Evolutionary conservation across 2,329 filamentous ascomycete species (phyloP).

Genomic region (Achaetomium macrosporum): DNA sequence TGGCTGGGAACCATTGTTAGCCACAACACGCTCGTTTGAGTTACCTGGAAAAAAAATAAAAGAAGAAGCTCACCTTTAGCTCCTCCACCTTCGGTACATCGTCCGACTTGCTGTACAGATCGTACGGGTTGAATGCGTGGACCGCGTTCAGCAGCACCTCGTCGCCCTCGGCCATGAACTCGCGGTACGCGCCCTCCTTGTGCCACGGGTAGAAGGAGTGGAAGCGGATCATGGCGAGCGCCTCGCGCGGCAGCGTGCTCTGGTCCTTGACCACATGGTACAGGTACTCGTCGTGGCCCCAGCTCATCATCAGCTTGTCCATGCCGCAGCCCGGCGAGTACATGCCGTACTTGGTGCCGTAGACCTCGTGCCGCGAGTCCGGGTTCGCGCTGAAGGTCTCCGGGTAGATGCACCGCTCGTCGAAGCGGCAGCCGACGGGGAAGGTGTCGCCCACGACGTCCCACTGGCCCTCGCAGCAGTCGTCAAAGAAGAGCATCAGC

Average conservation of each 20-base stretch:
- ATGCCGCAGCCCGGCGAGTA: slow-evolving; percentile 74
- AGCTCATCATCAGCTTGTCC: slow-evolving; percentile 82
- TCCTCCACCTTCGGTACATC: slow-evolving; percentile 69
- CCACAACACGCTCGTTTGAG: not conserved
- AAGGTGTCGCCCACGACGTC: slow-evolving; percentile 87
- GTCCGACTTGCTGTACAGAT: slow-evolving; percentile 88
- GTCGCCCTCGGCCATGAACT: slow-evolving; percentile 81
- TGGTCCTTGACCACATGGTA: slow-evolving; percentile 85
- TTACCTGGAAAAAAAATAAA: not conserved
- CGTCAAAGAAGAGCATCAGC: slow-evolving; percentile 68
- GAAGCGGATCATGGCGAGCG: slow-evolving; percentile 87
- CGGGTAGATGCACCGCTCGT: slow-evolving; percentile 72
- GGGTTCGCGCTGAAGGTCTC: slow-evolving; percentile 73
- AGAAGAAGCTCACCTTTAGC: slow-evolving; percentile 54
- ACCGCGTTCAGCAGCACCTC: slow-evolving; percentile 74
- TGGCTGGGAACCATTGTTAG: slow-evolving; percentile 37
- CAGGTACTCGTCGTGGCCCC: slow-evolving; percentile 85
- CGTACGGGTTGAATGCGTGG: slow-evolving; percentile 83
- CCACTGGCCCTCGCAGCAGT: slow-evolving; percentile 83
- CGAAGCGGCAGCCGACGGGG: slow-evolving; percentile 70
- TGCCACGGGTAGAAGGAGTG: slow-evolving; percentile 95
- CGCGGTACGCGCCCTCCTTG: slow-evolving; percentile 68
- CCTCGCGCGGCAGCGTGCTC: slow-evolving; percentile 70
- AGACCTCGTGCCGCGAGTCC: slow-evolving; percentile 64
- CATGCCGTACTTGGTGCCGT: slow-evolving; percentile 71